Percentiles rank a stretch among this genome's conserved stretches.
phyloP scores from a whole-genome alignment of 257 asterid genomes.

The Lavandula angustifolia region DNA sequence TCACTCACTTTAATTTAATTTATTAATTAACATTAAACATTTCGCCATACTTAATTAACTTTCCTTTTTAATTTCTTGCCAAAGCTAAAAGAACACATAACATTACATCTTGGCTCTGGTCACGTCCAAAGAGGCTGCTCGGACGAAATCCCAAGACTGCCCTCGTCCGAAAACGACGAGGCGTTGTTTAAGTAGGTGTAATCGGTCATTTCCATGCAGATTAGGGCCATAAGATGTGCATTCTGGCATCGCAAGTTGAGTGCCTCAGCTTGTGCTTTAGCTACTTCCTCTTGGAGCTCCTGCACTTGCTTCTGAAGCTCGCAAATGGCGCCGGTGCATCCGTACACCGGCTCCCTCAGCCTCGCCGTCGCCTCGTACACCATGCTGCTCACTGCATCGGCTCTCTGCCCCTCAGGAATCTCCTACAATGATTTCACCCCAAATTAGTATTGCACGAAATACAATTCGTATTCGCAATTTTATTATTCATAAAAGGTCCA shows the following conservation, averaged over 20 bases:
- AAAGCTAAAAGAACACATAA: too few species aligned
- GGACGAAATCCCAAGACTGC: slow-evolving; percentile 37
- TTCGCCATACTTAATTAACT: too few species aligned
- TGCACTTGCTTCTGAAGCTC: slow-evolving; percentile 64
- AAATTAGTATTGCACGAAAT: too few species aligned
- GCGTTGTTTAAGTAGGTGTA: not conserved
- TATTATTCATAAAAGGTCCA: too few species aligned
- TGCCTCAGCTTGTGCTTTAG: slow-evolving; percentile 61
- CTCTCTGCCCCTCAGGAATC: slow-evolving; percentile 59
- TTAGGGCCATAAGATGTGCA: slow-evolving; percentile 57
- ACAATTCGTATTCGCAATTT: too few species aligned
- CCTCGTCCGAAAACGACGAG: slow-evolving; percentile 37
- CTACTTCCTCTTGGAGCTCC: slow-evolving; percentile 66
- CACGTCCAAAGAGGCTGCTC: slow-evolving; percentile 51
- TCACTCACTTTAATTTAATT: not conserved
- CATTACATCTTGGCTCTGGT: too few species aligned
- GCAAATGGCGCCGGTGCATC: slow-evolving; percentile 70
- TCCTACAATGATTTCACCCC: slow-evolving; percentile 35
- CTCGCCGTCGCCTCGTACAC: slow-evolving; percentile 79
- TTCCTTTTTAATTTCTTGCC: not conserved
- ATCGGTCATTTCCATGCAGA: slow-evolving; percentile 51
- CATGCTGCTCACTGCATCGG: slow-evolving; percentile 78
- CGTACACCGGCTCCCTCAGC: slow-evolving; percentile 70
- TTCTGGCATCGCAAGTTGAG: slow-evolving; percentile 63
- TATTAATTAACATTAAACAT: too few species aligned